Evolutionary conservation across 2,329 filamentous ascomycete species (phyloP).

Genomic region (Paecilomyces sp.): DNA sequence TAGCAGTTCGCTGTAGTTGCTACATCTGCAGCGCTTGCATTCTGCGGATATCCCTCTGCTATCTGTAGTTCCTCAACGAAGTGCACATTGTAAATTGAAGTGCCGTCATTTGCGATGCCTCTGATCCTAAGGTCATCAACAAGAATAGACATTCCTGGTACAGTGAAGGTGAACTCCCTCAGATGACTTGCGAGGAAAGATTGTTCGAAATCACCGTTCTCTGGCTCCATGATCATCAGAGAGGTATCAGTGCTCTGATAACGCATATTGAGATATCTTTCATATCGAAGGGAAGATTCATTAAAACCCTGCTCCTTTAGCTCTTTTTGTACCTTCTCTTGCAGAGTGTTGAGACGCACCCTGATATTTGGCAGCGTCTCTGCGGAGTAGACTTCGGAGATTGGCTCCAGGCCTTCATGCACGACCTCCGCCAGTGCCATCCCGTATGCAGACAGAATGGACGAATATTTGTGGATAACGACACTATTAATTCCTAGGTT

Average conservation of each 20-base stretch:
- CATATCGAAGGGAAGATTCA: slow-evolving; percentile 31
- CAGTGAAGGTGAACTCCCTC: slow-evolving; percentile 85
- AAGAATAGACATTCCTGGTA: slow-evolving; percentile 75
- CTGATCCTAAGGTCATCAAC: slow-evolving; percentile 80
- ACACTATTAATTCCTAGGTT: slow-evolving; percentile 76
- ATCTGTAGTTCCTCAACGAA: not conserved
- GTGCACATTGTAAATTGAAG: not conserved
- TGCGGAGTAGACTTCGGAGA: not conserved
- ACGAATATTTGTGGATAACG: slow-evolving; percentile 78
- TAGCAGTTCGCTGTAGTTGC: slow-evolving; percentile 4
- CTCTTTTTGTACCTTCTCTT: slow-evolving; percentile 15
- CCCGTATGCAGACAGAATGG: slow-evolving; percentile 81
- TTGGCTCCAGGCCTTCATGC: slow-evolving; percentile 53
- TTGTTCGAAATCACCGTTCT: slow-evolving; percentile 70
- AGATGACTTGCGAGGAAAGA: slow-evolving; percentile 82
- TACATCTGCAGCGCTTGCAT: not conserved
- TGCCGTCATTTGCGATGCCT: slow-evolving; percentile 31
- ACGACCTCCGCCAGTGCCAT: slow-evolving; percentile 89
- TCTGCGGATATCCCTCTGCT: not conserved
- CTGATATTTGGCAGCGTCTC: not conserved
- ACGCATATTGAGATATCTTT: slow-evolving; percentile 42
- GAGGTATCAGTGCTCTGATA: slow-evolving; percentile 46
- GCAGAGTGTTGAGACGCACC: not conserved
- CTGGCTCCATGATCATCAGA: slow-evolving; percentile 50
- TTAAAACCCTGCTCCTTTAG: slow-evolving; percentile 38